A percentile compares a stretch with the other conserved stretches of the same genome.
Evolutionary conservation across 2,329 filamentous ascomycete genomes (phyloP).

Genomic region (Pestalotiopsis fici): DNA sequence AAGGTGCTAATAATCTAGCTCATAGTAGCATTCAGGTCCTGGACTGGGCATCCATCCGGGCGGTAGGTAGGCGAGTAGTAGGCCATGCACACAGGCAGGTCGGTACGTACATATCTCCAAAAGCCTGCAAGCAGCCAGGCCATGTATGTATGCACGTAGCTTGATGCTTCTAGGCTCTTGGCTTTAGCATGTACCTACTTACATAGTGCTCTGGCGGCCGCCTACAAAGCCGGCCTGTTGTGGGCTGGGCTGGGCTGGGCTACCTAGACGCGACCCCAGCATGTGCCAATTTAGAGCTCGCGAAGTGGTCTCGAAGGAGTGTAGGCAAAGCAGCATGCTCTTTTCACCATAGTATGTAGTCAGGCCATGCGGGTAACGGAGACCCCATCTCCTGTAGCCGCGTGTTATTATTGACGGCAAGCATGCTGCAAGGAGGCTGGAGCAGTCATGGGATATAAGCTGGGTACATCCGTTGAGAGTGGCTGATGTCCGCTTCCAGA

Average conservation of each 20-base stretch:
- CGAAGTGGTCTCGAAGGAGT: conserved; percentile 1
- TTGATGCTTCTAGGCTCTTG: neutral
- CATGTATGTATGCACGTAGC: neutral
- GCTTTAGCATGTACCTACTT: neutral
- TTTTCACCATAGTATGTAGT: neutral
- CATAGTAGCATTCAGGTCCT: neutral
- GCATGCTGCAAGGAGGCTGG: neutral
- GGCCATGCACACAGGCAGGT: neutral
- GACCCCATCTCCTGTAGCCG: neutral
- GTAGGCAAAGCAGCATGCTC: neutral
- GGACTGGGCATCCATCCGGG: neutral
- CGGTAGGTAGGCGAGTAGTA: neutral
- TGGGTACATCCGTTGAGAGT: too few species aligned
- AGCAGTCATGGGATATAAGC: too few species aligned
- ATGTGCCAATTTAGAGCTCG: conserved; percentile 4
- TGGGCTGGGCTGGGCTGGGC: conserved; percentile 1
- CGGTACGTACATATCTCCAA: neutral
- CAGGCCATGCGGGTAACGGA: neutral
- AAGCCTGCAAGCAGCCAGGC: too few species aligned
- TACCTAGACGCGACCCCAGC: neutral
- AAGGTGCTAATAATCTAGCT: neutral
- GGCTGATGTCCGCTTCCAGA: too few species aligned
- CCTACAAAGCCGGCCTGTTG: neutral
- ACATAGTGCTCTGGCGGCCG: neutral
- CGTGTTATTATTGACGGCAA: neutral